Base-by-base conservation (phyloP, 225 moss, liverwort and hornwort genomes). In the Marchantia paleacea region DNA sequence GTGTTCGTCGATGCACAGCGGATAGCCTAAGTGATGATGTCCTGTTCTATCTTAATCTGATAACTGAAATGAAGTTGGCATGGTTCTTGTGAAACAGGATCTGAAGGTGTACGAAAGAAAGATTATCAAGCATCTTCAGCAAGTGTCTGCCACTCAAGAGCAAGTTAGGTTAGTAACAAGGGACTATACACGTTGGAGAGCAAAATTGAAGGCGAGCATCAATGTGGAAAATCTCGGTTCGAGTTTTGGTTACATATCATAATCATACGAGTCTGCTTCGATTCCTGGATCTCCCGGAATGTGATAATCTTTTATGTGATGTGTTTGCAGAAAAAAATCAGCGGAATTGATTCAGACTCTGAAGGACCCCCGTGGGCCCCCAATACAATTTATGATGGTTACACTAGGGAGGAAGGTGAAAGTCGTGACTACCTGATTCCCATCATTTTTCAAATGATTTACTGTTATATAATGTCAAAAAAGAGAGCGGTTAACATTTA, bases 141-240 rank as follows among this genome's bases (percentile, higher is more conserved):
- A 99, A 86, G 85, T 99, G 75, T 89, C 94, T 84, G 95, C 92
- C 18, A 99, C 97, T 52, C 93, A 92, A 81, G 89, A 94, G 79
- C 97, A 99, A 95, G 97, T 99, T 60, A 91, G 90, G 95, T 95
- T 61, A 57, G 72, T 20, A n/a, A 52, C 19, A 3, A 48, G n/a
- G 15, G 16, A 39, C 49, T 1, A 5, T n/a, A 24, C 11, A 19
- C 24, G 11, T n/a, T 51, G 49, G 5, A 71, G 8, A 71, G 4
- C 48, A 50, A 49, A 13, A 25, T 0, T 69, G 28, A 2, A 20
- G 20, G 18, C 20, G 58, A 58, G 8, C 19, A 12, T 10, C 19
- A 69, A 12, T 69, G 10, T 39, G 39, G 39, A 69, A 19, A 39
- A 16, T 39, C 69, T 69, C 15, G 39, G 11, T 30, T 4, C 3